Base-by-base conservation (phyloP, 257 asterid species). In the Przewalskia tangutica region DNA sequence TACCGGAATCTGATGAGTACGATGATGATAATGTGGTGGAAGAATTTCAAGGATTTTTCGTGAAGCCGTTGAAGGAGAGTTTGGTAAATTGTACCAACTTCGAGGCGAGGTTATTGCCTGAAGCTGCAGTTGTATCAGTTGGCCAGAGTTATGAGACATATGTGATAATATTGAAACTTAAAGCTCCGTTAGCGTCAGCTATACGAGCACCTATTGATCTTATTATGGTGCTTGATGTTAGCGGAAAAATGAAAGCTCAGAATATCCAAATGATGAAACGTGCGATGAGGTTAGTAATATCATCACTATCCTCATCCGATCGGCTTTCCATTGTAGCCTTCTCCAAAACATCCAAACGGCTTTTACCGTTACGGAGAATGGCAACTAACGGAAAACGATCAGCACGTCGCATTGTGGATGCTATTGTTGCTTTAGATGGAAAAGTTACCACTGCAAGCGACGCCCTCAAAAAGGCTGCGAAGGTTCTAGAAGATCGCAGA, bases 401-500 rank as follows among this genome's bases (percentile, higher is more conserved):
- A 5, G 98, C 98, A 18, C 94, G 98, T 7, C 85, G 97, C 80
- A 93, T 96, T n/a, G 91, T 96, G 14, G 98, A 96, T 65, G 98
- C 97, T 0, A 82, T 92, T 6, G 91, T 90, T 1, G 80, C 95
- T 0, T 13, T 96, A 5, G 98, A 92, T 66, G 92, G 94, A 83
- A 88, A 88, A 34, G 89, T 89, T 58, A 63, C 90, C 14, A 90
- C 91, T 84, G 86, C 95, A 8, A 87, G 85, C 55, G 98, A 94
- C 80, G 92, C 99, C 1, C 81, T 96, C 0, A 96, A 93, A 79
- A 96, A 96, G 82, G 99, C 98, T 1, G 98, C 92, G 2, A 96
- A 96, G 85, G 98, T 96, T 13, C 87, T 96, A 6, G 98, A 96
- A 83, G 99, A 96, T 55, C 98, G 99, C 79, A 97, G 96, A 14